Evolutionary conservation across 305 asterid species (phyloP), one percentile per base, ranked within the genome.

Genomic region (Fraxinus greggii): DNA sequence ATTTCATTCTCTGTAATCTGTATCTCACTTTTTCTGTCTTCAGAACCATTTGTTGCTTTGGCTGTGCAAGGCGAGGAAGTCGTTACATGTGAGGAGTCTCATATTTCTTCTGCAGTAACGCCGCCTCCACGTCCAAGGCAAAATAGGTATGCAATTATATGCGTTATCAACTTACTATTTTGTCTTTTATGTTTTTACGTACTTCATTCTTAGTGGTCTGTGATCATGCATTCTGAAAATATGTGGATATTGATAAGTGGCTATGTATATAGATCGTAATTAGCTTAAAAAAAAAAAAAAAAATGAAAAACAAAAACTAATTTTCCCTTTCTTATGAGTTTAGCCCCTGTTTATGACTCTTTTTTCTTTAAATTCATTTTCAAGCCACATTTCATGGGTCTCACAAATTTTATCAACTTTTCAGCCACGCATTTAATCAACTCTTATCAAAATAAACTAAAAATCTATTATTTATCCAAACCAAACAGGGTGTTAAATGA

Each of bases 51-150:
- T 79, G 84, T 88, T 86, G 79, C 89, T 85, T 89, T 97, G 80
- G 88, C 95, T 26, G 78, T 91, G 61, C 98, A 89, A 82, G 87
- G 90, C 80, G 97, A 91, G 81, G 98, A 90, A 72, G 86, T 83
- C 78, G 86, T 83, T 76, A 75, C 90, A 78, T 85, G 87, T 74
- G 90, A 89, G 51, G 95, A 91, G 83, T 78, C 88, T 13, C 78
- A 81, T 86, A 80, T 87, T 73, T 86, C 89, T 69, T 78, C 90
- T 54, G 79, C 86, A 72, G 38, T 77, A 54, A 88, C 92, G 85
- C 95, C 86, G 12, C 83, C 86, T 76, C 86, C 84, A 12, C 5
- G 19, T 45, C 56, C 56, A 79, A 88, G 97, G 89, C 97, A 92
- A 84, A 89, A 89, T 82, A 94, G 98, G 98, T 96, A 84, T 23